Conservation (phyloP, 1,139 yeast species). For the Taphrina populina region DNA sequence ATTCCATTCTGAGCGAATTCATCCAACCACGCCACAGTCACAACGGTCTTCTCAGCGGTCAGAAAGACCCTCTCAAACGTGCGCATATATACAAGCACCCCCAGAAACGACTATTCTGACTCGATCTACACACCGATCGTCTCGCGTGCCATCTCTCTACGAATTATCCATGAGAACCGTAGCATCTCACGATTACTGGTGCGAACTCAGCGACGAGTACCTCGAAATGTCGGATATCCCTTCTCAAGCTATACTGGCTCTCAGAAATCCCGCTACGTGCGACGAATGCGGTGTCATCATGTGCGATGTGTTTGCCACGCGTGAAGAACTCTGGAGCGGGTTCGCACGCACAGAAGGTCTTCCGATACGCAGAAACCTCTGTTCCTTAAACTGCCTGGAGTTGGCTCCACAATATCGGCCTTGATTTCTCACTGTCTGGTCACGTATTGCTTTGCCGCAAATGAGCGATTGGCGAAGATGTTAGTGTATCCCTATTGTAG, state of each 20-base stretch:
- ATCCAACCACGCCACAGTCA: constrained; percentile 14
- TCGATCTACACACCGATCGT: constrained; percentile 4
- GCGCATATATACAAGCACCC: constrained; percentile 8
- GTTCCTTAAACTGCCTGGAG: constrained; percentile 28
- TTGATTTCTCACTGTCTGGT: neutral
- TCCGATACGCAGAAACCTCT: constrained; percentile 31
- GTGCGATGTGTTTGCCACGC: constrained; percentile 30
- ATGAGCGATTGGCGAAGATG: too few species aligned
- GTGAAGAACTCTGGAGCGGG: constrained; percentile 31
- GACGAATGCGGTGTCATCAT: constrained; percentile 26
- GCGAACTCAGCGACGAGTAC: constrained; percentile 4
- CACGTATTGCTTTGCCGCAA: too few species aligned
- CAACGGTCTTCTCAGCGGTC: constrained; percentile 11
- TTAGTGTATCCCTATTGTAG: too few species aligned
- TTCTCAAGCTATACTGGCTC: constrained; percentile 8
- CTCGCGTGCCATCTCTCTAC: constrained; percentile 26
- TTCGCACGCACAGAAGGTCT: constrained; percentile 28
- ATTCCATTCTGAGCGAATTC: constrained; percentile 11
- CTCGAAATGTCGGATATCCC: constrained; percentile 17
- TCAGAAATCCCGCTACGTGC: constrained; percentile 13
- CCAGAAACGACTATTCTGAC: constrained; percentile 20
- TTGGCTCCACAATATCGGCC: constrained; percentile 19
- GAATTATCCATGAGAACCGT: constrained; percentile 21
- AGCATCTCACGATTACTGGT: constrained; percentile 12
- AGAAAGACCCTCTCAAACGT: neutral